These are phyloP conservation scores for Asterionellopsis glacialis DNA, from an alignment of 108 stramenopile species.

Conservation along the genomic window DNA sequence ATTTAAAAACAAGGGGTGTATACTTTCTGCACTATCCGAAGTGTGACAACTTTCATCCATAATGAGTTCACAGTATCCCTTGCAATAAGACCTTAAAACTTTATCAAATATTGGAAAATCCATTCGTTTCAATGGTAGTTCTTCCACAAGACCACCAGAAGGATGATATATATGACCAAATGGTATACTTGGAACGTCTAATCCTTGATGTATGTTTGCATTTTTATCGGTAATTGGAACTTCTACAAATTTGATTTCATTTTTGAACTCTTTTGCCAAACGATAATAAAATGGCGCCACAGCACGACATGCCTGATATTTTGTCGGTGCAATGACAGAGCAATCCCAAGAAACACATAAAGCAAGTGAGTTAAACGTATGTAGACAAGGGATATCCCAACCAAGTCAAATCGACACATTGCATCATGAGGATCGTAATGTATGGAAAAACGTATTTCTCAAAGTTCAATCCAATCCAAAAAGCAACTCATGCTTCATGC, in stretches of 20 bases:
- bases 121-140: background rate
- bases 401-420: too few species aligned
- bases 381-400: too few species aligned
- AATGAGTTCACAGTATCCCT: background rate
- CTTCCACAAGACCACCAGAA: constrained; percentile 33
- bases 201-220: constrained; percentile 59
- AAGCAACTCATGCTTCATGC: too few species aligned
- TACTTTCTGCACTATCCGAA: too few species aligned
- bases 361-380: background rate
- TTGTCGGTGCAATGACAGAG: too few species aligned
- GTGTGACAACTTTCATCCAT: too few species aligned
- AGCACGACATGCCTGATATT: constrained; percentile 21
- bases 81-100: background rate
- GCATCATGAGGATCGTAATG: too few species aligned
- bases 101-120: constrained; percentile 2
- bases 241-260: constrained; percentile 67
- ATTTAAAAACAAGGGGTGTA: too few species aligned
- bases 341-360: constrained; percentile 1
- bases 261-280: constrained; percentile 35
- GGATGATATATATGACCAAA: constrained; percentile 78
- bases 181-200: constrained; percentile 62
- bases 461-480: too few species aligned
- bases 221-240: constrained; percentile 61
- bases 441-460: too few species aligned
- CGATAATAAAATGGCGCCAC: constrained; percentile 37